Percentiles rank a stretch among this genome's conserved stretches.
These are phyloP conservation scores for Ceratocystis eucalypticola DNA, from an alignment of 2,329 filamentous ascomycete genomes.

Conservation along the genomic window DNA sequence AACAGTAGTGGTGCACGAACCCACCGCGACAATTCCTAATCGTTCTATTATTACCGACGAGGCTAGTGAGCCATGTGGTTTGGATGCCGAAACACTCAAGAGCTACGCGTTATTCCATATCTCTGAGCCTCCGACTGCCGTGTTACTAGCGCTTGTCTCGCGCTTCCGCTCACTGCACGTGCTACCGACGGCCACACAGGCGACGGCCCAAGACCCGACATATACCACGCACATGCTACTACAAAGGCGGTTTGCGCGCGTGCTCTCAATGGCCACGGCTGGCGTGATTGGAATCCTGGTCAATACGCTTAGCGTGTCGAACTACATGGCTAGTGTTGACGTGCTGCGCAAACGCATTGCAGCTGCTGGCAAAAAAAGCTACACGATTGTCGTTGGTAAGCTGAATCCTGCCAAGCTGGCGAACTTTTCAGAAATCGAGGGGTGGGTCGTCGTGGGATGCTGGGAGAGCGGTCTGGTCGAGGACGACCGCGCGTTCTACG, in stretches of 20 bases:
- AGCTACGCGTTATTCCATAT: constrained; percentile 75
- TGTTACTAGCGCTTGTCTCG: constrained; percentile 76
- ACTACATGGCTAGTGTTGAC: constrained; percentile 72
- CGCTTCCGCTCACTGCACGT: constrained; percentile 69
- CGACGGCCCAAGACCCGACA: constrained; percentile 29
- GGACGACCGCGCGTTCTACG: constrained; percentile 67
- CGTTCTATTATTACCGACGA: constrained; percentile 29
- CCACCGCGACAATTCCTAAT: constrained; percentile 71
- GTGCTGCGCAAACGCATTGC: constrained; percentile 60
- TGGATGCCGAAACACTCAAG: constrained; percentile 36
- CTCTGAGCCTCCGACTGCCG: constrained; percentile 61
- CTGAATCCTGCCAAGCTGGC: constrained; percentile 90
- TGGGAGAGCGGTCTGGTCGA: constrained; percentile 94
- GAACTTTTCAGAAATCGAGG: constrained; percentile 89
- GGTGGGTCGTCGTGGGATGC: constrained; percentile 94
- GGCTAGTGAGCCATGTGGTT: constrained; percentile 29
- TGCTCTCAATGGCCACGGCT: constrained; percentile 65
- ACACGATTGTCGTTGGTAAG: constrained; percentile 93
- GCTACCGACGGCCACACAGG: constrained; percentile 48
- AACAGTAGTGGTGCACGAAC: constrained; percentile 63
- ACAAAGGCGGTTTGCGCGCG: constrained; percentile 74
- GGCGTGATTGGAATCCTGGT: constrained; percentile 87
- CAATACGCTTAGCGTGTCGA: constrained; percentile 84
- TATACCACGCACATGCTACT: constrained; percentile 43
- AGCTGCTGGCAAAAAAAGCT: constrained; percentile 79